These are phyloP conservation scores for Myxozyma monticola DNA, from an alignment of 805 yeast genomes.

Conservation along the genomic window DNA sequence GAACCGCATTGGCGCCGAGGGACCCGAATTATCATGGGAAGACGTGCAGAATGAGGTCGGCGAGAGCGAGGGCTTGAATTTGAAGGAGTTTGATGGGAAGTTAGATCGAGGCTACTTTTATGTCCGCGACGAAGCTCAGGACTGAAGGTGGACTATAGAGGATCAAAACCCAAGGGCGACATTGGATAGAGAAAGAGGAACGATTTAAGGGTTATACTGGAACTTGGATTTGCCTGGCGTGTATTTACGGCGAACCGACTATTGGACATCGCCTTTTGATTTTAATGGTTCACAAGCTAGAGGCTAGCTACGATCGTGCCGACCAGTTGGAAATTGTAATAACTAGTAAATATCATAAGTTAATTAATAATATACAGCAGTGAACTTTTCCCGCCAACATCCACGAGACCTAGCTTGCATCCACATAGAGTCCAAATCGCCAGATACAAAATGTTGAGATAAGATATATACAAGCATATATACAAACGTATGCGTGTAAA, in stretches of 20 bases:
- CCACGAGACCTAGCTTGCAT: too few relatives aligned
- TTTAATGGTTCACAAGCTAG: too few relatives aligned
- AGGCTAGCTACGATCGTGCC: too few relatives aligned
- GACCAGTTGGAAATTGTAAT: too few relatives aligned
- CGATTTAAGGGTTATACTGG: neutral
- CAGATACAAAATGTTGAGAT: neutral
- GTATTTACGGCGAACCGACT: too few relatives aligned
- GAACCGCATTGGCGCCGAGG: conserved; percentile 24
- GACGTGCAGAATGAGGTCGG: conserved; percentile 24
- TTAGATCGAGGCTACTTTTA: conserved; percentile 20
- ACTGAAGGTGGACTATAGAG: neutral
- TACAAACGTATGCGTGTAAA: neutral
- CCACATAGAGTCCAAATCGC: neutral
- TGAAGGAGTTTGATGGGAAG: conserved; percentile 5
- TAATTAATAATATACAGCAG: too few relatives aligned
- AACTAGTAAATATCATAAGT: too few relatives aligned
- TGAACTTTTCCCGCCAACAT: too few relatives aligned
- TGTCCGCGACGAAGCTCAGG: conserved; percentile 12
- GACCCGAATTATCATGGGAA: conserved; percentile 13
- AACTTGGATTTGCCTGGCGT: too few relatives aligned
- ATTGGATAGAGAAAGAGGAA: neutral
- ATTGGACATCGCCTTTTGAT: too few relatives aligned
- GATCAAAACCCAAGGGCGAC: too few relatives aligned
- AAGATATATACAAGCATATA: neutral
- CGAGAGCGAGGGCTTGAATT: conserved; percentile 14